phyloP scores from a whole-genome alignment of 2,329 filamentous ascomycete genomes.

The Scedosporium dehoogii region DNA sequence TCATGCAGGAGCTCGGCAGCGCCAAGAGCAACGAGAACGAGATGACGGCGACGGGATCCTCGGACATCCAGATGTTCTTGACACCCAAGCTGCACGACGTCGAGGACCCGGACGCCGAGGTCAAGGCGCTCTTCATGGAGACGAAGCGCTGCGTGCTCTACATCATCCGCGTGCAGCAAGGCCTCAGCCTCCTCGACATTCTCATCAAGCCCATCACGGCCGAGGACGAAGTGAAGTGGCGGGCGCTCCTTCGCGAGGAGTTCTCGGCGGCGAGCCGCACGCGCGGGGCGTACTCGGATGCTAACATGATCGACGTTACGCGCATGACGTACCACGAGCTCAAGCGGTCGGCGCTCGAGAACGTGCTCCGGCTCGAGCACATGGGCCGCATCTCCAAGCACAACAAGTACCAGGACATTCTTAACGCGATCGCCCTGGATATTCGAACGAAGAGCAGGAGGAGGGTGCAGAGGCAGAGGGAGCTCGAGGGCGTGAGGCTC shows the following conservation, averaged over 20 bases:
- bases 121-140: constrained; percentile 93
- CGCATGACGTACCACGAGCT: constrained; percentile 84
- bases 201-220: constrained; percentile 78
- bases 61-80: constrained; percentile 84
- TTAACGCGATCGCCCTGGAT: constrained; percentile 93
- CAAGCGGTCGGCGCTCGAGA: constrained; percentile 87
- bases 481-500: constrained; percentile 72
- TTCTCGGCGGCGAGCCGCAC: constrained; percentile 58
- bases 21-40: constrained; percentile 96
- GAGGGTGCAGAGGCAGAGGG: constrained; percentile 80
- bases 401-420: constrained; percentile 94
- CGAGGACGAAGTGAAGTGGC: constrained; percentile 88
- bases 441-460: constrained; percentile 95
- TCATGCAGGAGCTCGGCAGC: constrained; percentile 86
- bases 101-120: constrained; percentile 84
- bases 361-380: constrained; percentile 81
- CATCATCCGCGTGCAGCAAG: constrained; percentile 93
- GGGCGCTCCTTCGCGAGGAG: constrained; percentile 70
- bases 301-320: constrained; percentile 80
- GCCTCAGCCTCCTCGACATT: constrained; percentile 86
- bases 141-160: constrained; percentile 96
- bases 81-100: constrained; percentile 83
- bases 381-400: constrained; percentile 78
- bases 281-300: constrained; percentile 80
- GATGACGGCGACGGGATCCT: constrained; percentile 67